Percentiles rank a stretch among this genome's conserved stretches.
These are phyloP conservation scores for Lachancea meyersii DNA, from an alignment of 805 yeast genomes.

Conservation along the genomic window DNA sequence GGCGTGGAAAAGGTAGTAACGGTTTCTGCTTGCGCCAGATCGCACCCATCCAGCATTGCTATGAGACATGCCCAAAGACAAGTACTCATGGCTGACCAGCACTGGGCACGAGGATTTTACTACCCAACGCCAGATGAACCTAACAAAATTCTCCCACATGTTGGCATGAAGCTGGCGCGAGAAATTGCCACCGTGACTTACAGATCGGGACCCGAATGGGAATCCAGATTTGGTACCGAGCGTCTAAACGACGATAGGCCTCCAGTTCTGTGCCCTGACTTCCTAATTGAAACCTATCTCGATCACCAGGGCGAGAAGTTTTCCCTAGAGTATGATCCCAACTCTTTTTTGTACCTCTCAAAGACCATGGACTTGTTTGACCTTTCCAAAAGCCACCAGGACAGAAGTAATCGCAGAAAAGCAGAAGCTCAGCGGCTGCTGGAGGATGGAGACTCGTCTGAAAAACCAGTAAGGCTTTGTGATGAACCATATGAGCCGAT, in stretches of 20 bases:
- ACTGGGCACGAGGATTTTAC: slow-evolving; percentile 88
- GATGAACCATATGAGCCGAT: slow-evolving; percentile 26
- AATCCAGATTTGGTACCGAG: slow-evolving; percentile 80
- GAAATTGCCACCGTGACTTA: slow-evolving; percentile 93
- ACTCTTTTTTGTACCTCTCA: slow-evolving; percentile 77
- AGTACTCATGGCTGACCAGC: slow-evolving; percentile 88
- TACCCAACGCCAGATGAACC: slow-evolving; percentile 42
- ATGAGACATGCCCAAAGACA: slow-evolving; percentile 90
- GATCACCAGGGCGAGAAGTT: slow-evolving; percentile 96
- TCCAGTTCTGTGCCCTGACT: slow-evolving; percentile 91
- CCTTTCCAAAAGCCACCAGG: slow-evolving; percentile 47
- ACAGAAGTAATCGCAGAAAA: slow-evolving; percentile 40
- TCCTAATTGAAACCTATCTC: slow-evolving; percentile 82
- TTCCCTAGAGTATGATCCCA: slow-evolving; percentile 85
- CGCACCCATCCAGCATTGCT: slow-evolving; percentile 91
- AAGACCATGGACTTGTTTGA: slow-evolving; percentile 96
- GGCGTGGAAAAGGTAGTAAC: slow-evolving; percentile 66
- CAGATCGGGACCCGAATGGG: slow-evolving; percentile 97
- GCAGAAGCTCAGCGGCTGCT: slow-evolving; percentile 32
- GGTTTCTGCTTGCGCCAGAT: slow-evolving; percentile 89
- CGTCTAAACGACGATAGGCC: slow-evolving; percentile 70
- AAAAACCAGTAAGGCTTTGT: slow-evolving; percentile 16
- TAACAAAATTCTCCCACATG: slow-evolving; percentile 72
- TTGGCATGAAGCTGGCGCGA: slow-evolving; percentile 90
- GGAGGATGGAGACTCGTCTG: slow-evolving; percentile 15